Conservation (phyloP, 2,329 filamentous ascomycete genomes). For the Pseudomassariella vexata region DNA sequence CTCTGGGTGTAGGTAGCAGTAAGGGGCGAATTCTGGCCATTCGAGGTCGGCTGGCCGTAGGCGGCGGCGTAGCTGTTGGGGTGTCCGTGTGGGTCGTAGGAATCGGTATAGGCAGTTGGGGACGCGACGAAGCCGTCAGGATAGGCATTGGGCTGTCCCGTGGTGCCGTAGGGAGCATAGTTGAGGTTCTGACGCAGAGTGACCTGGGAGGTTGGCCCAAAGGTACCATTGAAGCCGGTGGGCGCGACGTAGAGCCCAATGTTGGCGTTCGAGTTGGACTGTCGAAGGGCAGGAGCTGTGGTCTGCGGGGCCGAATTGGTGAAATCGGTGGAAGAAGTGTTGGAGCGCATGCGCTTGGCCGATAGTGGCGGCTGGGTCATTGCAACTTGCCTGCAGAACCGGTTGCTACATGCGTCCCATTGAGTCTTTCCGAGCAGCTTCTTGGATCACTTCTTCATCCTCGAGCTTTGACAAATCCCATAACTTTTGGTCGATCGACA, state of each 20-base stretch:
- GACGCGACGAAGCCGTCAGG: conserved; percentile 19
- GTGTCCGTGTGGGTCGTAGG: conserved; percentile 21
- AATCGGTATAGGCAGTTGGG: conserved; percentile 14
- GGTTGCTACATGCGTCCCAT: conserved; percentile 5
- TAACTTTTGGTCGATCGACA: too few species aligned
- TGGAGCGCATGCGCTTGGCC: conserved; percentile 12
- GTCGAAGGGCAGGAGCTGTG: conserved; percentile 23
- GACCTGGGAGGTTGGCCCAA: conserved; percentile 3
- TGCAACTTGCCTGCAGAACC: conserved; percentile 7
- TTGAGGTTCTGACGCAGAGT: conserved; percentile 6
- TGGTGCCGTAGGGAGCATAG: conserved; percentile 10
- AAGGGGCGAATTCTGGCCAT: conserved; percentile 13
- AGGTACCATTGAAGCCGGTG: conserved; percentile 3
- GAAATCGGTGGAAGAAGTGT: conserved; percentile 16
- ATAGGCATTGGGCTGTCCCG: conserved; percentile 15
- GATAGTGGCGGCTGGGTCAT: conserved; percentile 11
- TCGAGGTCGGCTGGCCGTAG: conserved; percentile 20
- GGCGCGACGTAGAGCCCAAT: conserved; percentile 1
- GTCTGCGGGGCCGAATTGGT: conserved; percentile 25
- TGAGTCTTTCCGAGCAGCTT: too few species aligned
- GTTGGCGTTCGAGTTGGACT: background rate
- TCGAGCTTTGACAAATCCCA: too few species aligned
- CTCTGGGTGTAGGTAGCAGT: conserved; percentile 1
- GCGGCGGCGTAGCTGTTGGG: conserved; percentile 21
- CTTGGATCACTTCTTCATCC: too few species aligned